Evolutionary conservation across 129 eudicot species (phyloP), one percentile per base, ranked within the genome.

Genomic region (Sambucus nigra): DNA sequence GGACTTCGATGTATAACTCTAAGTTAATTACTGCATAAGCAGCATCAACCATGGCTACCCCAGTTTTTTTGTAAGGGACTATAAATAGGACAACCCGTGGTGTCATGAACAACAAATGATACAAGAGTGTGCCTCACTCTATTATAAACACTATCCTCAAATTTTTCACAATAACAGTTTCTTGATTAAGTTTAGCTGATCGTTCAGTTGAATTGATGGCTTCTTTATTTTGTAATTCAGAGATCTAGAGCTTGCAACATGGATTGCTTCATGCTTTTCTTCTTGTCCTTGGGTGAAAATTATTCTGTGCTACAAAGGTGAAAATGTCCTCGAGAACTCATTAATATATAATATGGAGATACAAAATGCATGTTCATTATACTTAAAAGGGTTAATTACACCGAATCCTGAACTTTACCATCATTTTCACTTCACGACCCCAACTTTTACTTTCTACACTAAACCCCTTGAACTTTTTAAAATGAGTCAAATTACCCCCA

Each of bases 191-290:
- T 35, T 56, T 69, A 23, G 72, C 75, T 12, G 80, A 75, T 2
- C 65, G 57, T 39, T 63, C 75, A 26, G 72, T 77, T 7, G 66
- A 54, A 20, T 72, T 73, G 6, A 77, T 63, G 17, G 69, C 84
- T 49, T 59, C 68, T 51, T 53, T 64, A 52, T 72, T 72, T 8
- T 75, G 68, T 16, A 76, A 39, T 53, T 72, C 79, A 6, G 84
- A 77, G 29, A 77, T 77, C 60, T 59, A 72, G 38, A 77, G 57
- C 76, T 77, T 77, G 53, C 84, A 77, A 73, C 76, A 77, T 72
- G 1, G 79, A 58, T 8, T 77, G 84, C 33, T 53, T 60, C 17
- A 33, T 17, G 27, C 56, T 54, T 49, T 72, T 77, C 84, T 72
- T 64, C 65, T 77, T 72, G 57, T 69, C 75, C 76, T 73, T 69